Percentiles rank a stretch among this genome's conserved stretches.
These are phyloP conservation scores for Saccharomyces mikatae DNA, from an alignment of 805 yeast species.

Conservation along the genomic window DNA sequence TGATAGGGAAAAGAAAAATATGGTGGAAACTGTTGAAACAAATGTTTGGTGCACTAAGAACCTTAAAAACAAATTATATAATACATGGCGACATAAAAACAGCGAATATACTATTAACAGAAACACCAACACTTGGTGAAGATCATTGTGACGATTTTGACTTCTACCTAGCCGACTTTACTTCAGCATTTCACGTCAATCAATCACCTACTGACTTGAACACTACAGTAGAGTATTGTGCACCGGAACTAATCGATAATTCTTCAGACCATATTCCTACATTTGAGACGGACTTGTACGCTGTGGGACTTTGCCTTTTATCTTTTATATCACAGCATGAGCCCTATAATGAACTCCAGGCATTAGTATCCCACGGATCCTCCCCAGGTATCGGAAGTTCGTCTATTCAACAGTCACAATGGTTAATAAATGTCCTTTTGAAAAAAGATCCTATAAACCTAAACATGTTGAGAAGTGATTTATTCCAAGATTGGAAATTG, in stretches of 20 bases:
- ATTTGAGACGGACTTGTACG: constrained; percentile 11
- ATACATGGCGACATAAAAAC: constrained; percentile 20
- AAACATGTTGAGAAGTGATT: constrained; percentile 5
- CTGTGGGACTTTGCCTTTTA: constrained; percentile 14
- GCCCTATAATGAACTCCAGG: constrained; percentile 11
- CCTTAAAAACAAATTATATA: constrained; percentile 6
- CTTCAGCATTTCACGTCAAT: constrained; percentile 7
- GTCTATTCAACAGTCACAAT: constrained; percentile 15
- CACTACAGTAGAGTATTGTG: constrained; percentile 17
- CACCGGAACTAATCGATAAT: constrained; percentile 11
- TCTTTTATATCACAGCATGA: constrained; percentile 13
- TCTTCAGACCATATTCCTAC: not conserved
- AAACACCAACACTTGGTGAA: not conserved
- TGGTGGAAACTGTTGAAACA: constrained; percentile 11
- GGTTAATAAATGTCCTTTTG: constrained; percentile 15
- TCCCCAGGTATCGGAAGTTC: not conserved
- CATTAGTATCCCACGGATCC: constrained; percentile 5
- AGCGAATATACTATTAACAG: constrained; percentile 10
- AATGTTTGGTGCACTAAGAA: constrained; percentile 5
- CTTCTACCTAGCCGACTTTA: constrained; percentile 15
- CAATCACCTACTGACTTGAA: constrained; percentile 1
- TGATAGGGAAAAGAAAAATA: not conserved
- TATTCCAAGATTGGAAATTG: constrained; percentile 5
- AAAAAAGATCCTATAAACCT: constrained; percentile 14
- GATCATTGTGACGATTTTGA: not conserved